Conservation (phyloP, 2,329 filamentous ascomycete species). For the Colletotrichum gloeosporioides region DNA sequence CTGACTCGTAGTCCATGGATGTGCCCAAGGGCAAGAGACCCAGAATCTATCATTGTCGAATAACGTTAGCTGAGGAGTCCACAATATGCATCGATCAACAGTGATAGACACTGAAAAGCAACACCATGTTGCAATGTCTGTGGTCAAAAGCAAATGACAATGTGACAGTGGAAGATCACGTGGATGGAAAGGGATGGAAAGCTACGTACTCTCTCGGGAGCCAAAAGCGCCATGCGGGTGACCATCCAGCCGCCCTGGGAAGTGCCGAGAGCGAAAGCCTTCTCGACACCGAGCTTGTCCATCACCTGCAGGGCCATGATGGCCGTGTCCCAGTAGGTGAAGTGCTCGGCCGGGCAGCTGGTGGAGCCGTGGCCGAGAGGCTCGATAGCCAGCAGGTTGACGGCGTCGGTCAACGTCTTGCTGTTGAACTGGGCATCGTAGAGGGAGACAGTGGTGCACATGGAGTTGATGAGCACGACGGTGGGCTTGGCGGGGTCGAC, state of each 20-base stretch:
- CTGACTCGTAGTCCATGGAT: constrained; percentile 59
- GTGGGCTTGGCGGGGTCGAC: constrained; percentile 58
- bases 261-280: constrained; percentile 56
- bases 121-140: background rate
- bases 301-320: constrained; percentile 61
- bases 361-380: constrained; percentile 58
- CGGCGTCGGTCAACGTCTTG: constrained; percentile 40
- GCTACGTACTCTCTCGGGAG: constrained; percentile 47
- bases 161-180: background rate
- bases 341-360: constrained; percentile 46
- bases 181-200: background rate
- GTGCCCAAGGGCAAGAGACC: constrained; percentile 55
- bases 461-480: constrained; percentile 55
- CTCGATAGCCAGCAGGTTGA: constrained; percentile 58
- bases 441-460: constrained; percentile 53
- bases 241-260: constrained; percentile 60
- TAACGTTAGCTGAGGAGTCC: background rate
- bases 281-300: constrained; percentile 51
- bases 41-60: constrained; percentile 39
- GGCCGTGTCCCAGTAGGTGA: constrained; percentile 62
- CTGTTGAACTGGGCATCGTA: constrained; percentile 50
- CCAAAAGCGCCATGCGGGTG: constrained; percentile 55
- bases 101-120: background rate
- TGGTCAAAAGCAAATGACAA: background rate
- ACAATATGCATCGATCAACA: background rate